A percentile compares a stretch with the other conserved stretches of the same genome.
These are phyloP conservation scores for Blastobotrys arbuscula DNA, from an alignment of 1,139 yeast species.

Conservation along the genomic window DNA sequence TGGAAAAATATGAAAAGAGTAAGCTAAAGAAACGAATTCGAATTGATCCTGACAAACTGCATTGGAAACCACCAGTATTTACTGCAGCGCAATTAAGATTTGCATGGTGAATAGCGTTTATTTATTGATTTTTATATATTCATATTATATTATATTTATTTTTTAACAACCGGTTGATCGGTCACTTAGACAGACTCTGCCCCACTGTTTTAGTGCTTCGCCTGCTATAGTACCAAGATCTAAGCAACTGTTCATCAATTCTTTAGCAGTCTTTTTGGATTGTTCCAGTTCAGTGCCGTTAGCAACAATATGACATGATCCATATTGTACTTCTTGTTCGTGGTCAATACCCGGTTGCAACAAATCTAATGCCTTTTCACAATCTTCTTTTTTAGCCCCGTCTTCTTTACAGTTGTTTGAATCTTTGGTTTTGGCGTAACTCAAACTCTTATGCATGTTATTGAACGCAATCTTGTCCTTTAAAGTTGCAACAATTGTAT, in stretches of 20 bases:
- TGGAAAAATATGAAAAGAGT: conserved; percentile 69
- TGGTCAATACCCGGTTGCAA: not conserved
- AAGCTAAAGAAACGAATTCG: conserved; percentile 70
- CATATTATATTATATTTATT: not conserved
- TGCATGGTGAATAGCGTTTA: conserved; percentile 61
- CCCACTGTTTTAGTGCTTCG: not conserved
- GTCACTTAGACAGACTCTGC: conserved; percentile 4
- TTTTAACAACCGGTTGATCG: conserved; percentile 6
- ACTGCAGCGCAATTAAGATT: conserved; percentile 94
- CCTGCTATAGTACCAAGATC: conserved; percentile 1
- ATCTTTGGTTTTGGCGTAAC: not conserved
- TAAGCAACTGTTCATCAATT: not conserved
- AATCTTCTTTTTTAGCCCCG: conserved; percentile 3
- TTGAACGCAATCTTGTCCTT: not conserved
- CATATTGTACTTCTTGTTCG: conserved; percentile 4
- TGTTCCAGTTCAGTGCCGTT: not conserved
- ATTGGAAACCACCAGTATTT: conserved; percentile 95
- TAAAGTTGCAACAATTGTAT: not conserved
- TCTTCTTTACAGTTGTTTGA: not conserved
- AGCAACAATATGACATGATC: conserved; percentile 2
- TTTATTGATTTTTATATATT: conserved; percentile 3
- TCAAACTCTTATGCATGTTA: not conserved
- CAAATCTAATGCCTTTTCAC: conserved; percentile 5
- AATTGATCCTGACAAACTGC: conserved; percentile 63
- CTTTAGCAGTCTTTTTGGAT: not conserved